These are phyloP conservation scores for Tolypocladium tropicale DNA, from an alignment of 2,329 filamentous ascomycete species.

Conservation along the genomic window DNA sequence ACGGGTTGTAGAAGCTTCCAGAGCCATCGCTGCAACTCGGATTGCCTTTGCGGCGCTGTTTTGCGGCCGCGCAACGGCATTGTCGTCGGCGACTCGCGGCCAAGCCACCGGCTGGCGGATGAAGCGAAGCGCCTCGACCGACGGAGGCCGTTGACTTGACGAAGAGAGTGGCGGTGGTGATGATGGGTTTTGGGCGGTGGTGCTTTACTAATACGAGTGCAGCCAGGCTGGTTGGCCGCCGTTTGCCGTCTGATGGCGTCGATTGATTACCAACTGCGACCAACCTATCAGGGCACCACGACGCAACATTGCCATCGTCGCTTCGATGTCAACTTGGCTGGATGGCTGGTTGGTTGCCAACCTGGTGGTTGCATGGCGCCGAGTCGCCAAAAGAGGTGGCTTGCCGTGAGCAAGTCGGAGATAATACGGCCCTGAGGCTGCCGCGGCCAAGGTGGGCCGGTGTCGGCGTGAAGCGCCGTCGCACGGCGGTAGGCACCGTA, in stretches of 20 bases:
- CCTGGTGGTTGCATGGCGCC: neutral
- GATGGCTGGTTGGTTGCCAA: neutral
- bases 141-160: neutral
- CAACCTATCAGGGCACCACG: neutral
- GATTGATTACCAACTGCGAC: neutral
- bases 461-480: neutral
- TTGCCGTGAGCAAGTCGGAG: neutral
- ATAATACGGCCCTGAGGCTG: neutral
- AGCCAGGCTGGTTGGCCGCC: neutral
- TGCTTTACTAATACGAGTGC: neutral
- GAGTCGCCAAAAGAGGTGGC: neutral
- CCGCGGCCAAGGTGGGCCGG: neutral
- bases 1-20: neutral
- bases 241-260: neutral
- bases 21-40: too few relatives aligned
- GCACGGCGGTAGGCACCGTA: neutral
- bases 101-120: neutral
- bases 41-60: too few relatives aligned
- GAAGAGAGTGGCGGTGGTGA: too few relatives aligned
- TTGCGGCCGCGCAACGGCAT: neutral
- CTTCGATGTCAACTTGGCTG: too few relatives aligned
- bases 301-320: neutral
- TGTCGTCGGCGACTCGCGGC: neutral
- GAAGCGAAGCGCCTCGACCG: neutral
- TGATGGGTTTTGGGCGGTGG: neutral